Evolutionary conservation across 2,329 filamentous ascomycete genomes (phyloP).

Genomic region (Thelonectria rubi): DNA sequence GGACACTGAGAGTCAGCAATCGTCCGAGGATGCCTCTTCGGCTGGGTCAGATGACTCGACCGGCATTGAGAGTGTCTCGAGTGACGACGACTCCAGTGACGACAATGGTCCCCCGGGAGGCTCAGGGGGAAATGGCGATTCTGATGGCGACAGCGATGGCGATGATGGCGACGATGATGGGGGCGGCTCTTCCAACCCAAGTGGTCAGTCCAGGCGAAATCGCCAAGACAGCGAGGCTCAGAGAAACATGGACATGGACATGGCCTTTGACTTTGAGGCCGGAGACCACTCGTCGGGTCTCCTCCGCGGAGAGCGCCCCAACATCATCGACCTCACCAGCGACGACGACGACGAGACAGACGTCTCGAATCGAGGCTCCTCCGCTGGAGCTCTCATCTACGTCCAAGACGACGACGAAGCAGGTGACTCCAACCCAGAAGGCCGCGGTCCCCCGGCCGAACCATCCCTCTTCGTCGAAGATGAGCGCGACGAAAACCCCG

Average conservation of each 20-base stretch:
- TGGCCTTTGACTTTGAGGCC: conserved; percentile 6
- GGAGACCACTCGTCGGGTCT: not conserved
- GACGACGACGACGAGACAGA: not conserved
- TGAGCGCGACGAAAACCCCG: not conserved
- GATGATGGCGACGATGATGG: not conserved
- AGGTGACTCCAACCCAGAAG: not conserved
- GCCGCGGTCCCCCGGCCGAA: conserved; percentile 1
- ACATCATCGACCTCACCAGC: conserved; percentile 15
- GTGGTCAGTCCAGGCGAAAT: too few species aligned
- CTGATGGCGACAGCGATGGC: not conserved
- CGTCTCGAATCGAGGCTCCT: too few species aligned
- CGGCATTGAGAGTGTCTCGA: not conserved
- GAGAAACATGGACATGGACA: conserved; percentile 1
- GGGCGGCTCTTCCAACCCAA: not conserved
- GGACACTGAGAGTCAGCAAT: not conserved
- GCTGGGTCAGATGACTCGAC: not conserved
- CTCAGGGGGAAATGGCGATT: not conserved
- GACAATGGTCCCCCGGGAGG: conserved; percentile 5
- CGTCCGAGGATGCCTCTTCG: not conserved
- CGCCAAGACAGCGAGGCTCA: not conserved
- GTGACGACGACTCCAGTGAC: not conserved
- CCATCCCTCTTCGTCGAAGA: conserved; percentile 23
- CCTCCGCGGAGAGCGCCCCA: not conserved
- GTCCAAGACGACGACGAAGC: too few species aligned
- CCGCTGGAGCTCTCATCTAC: too few species aligned